phyloP scores from a whole-genome alignment of 2,329 filamentous ascomycete species.

The Hymenoscyphus fraxineus region DNA sequence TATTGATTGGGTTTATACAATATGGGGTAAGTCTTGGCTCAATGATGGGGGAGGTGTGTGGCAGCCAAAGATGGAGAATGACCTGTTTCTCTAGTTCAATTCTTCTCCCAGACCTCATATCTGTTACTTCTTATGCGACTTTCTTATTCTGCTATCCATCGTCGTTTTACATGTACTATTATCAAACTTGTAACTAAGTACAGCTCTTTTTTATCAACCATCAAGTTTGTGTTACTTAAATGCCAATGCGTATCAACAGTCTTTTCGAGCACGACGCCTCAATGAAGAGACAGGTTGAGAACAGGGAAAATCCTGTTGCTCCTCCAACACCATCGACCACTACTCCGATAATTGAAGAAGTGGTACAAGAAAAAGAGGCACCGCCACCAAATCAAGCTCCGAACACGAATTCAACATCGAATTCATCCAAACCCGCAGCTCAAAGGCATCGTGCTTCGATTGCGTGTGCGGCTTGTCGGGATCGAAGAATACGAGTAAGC shows the following conservation, averaged over 20 bases:
- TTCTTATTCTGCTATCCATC: neutral
- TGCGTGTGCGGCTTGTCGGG: conserved; percentile 52
- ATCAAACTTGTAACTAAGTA: neutral
- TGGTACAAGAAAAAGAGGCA: neutral
- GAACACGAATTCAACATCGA: conserved; percentile 10
- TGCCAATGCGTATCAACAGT: conserved; percentile 20
- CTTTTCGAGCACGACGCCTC: conserved; percentile 19
- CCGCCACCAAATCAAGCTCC: conserved; percentile 8
- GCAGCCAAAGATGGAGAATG: neutral
- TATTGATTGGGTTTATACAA: neutral
- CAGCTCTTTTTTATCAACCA: neutral
- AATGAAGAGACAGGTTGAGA: conserved; percentile 15
- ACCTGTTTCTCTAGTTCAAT: neutral
- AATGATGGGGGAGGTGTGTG: neutral
- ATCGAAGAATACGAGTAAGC: conserved; percentile 40
- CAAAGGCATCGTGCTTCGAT: conserved; percentile 48
- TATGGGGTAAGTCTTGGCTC: conserved; percentile 2
- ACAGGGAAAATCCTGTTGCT: conserved; percentile 1
- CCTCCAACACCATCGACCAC: neutral
- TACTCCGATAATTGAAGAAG: conserved; percentile 6
- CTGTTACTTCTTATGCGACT: neutral
- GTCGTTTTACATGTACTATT: neutral
- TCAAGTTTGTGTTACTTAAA: neutral
- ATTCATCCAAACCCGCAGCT: conserved; percentile 19
- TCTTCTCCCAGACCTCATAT: neutral